Conservation (phyloP, 192 early-diverging fungal species). For the Helicostylum pulchrum region DNA sequence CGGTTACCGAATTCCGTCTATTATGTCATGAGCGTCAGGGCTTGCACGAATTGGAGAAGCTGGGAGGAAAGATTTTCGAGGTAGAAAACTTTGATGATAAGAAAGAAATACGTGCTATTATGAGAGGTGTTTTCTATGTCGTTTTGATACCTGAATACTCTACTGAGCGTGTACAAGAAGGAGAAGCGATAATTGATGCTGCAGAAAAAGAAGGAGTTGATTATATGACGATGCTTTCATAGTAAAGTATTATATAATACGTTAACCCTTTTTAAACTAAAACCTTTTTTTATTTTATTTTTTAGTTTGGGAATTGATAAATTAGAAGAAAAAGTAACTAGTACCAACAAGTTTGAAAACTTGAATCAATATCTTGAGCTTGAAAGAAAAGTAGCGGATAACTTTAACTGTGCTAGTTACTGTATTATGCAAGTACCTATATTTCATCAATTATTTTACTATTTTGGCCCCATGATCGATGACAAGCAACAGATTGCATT, state of each 20-base stretch:
- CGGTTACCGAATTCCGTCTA: not conserved
- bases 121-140: not conserved
- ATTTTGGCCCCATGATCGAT: conserved; percentile 18
- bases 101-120: not conserved
- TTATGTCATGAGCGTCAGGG: conserved; percentile 15
- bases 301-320: conserved; percentile 6
- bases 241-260: conserved; percentile 11
- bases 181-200: not conserved
- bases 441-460: conserved; percentile 12
- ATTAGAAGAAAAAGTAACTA: not conserved
- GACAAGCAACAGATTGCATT: not conserved
- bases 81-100: not conserved
- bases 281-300: not conserved
- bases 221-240: conserved; percentile 9
- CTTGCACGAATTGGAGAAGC: not conserved
- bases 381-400: not conserved
- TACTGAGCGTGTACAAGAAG: not conserved
- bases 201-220: not conserved
- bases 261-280: not conserved
- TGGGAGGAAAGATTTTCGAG: conserved; percentile 12
- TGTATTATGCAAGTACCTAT: conserved; percentile 7
- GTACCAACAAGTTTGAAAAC: not conserved
- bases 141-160: conserved; percentile 6
- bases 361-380: not conserved
- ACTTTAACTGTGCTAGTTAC: not conserved